These are phyloP conservation scores for Diaporthe aspalathi DNA, from an alignment of 2,329 filamentous ascomycete genomes.

Conservation along the genomic window DNA sequence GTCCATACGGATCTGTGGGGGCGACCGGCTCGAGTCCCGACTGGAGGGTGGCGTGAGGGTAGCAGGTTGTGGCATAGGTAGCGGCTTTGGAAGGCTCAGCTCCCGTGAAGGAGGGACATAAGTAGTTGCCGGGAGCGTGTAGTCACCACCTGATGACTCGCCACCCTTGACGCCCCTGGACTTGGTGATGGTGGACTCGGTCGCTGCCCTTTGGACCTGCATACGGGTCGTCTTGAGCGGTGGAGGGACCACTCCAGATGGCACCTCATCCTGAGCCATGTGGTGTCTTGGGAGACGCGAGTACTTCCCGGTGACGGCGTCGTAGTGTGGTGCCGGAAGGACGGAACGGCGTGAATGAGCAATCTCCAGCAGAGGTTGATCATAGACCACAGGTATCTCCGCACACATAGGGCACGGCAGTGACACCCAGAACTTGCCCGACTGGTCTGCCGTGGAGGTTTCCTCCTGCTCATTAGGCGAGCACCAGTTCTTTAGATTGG, in stretches of 20 bases:
- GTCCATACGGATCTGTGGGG: constrained; percentile 35
- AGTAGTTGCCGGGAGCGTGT: constrained; percentile 37
- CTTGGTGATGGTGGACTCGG: constrained; percentile 31
- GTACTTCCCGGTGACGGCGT: constrained; percentile 36
- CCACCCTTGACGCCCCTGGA: background rate
- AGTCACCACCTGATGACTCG: constrained; percentile 10
- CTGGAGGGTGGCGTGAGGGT: constrained; percentile 37
- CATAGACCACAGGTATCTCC: constrained; percentile 36
- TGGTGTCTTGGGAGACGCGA: constrained; percentile 33
- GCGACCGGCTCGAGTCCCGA: constrained; percentile 36
- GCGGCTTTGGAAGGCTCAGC: constrained; percentile 27
- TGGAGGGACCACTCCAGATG: constrained; percentile 22
- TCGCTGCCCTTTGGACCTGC: constrained; percentile 34
- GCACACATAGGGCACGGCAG: constrained; percentile 38
- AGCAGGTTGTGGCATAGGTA: constrained; percentile 35
- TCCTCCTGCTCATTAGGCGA: constrained; percentile 38
- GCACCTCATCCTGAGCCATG: constrained; percentile 20
- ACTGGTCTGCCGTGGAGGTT: constrained; percentile 25
- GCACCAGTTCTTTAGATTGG: constrained; percentile 40
- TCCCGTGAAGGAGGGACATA: constrained; percentile 34
- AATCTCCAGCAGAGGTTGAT: constrained; percentile 40
- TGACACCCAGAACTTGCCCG: constrained; percentile 27
- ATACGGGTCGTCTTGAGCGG: constrained; percentile 33
- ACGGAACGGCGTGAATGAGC: constrained; percentile 39
- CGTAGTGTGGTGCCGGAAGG: constrained; percentile 38